These are phyloP conservation scores for Elongisporangium prolatum DNA, from an alignment of 352 stramenopile genomes.

Conservation along the genomic window DNA sequence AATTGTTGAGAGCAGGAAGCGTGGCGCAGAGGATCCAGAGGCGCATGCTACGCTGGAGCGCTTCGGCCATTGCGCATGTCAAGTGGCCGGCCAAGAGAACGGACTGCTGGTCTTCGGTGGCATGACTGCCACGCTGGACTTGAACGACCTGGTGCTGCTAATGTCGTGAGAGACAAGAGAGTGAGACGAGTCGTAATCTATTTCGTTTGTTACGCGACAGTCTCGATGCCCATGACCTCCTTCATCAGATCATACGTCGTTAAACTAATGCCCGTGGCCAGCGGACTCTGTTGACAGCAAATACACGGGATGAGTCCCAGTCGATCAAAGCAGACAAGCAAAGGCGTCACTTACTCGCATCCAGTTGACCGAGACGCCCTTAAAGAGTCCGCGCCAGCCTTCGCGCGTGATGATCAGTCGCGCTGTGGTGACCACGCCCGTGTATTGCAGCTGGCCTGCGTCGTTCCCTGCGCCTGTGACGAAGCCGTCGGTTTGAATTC, in stretches of 20 bases:
- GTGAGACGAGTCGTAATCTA: constrained; percentile 26
- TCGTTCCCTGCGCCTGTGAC: constrained; percentile 28
- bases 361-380: constrained; percentile 85
- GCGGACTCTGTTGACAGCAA: constrained; percentile 47
- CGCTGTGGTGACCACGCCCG: constrained; percentile 54
- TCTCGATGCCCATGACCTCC: constrained; percentile 79
- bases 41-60: constrained; percentile 9
- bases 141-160: constrained; percentile 27
- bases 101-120: constrained; percentile 48
- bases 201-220: constrained; percentile 30
- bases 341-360: constrained; percentile 71
- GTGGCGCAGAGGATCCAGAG: constrained; percentile 4
- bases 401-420: constrained; percentile 69
- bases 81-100: neutral
- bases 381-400: constrained; percentile 82
- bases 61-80: constrained; percentile 40
- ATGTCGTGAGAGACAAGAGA: neutral
- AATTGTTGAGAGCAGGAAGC: constrained; percentile 12
- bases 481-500: constrained; percentile 83
- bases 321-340: neutral
- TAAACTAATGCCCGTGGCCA: constrained; percentile 83
- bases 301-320: neutral
- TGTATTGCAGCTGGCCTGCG: constrained; percentile 49
- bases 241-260: constrained; percentile 86
- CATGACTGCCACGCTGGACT: constrained; percentile 42